Conservation (phyloP, 2,329 filamentous ascomycete genomes). For the Xylariaceae sp. region DNA sequence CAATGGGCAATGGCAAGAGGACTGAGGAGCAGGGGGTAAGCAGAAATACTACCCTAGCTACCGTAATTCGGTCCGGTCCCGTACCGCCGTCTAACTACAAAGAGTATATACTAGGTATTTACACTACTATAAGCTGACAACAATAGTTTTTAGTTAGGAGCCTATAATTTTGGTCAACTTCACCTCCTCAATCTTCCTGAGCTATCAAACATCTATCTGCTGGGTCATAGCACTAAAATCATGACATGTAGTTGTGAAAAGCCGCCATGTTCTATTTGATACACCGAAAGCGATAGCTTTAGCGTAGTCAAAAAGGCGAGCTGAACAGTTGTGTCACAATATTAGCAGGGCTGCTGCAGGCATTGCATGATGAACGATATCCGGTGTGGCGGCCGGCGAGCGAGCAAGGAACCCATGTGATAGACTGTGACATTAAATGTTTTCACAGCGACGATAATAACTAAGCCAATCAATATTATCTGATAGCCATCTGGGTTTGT, state of each 20-base stretch:
- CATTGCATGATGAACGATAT: conserved; percentile 1
- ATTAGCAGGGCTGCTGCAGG: conserved; percentile 22
- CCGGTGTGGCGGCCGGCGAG: conserved; percentile 8
- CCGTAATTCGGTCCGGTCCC: neutral
- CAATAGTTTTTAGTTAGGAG: neutral
- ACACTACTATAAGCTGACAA: neutral
- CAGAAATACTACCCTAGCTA: neutral
- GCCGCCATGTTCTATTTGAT: too few species aligned
- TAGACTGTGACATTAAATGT: neutral
- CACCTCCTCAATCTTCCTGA: too few species aligned
- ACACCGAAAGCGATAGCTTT: neutral
- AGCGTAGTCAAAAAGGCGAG: too few species aligned
- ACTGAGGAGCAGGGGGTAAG: neutral
- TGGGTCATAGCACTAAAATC: too few species aligned
- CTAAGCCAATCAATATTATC: neutral
- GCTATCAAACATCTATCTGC: too few species aligned
- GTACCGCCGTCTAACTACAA: conserved; percentile 18
- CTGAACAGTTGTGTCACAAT: conserved; percentile 23
- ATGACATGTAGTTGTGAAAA: too few species aligned
- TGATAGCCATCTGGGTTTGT: too few species aligned
- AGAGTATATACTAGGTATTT: conserved; percentile 13
- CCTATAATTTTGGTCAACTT: too few species aligned
- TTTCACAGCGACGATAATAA: neutral
- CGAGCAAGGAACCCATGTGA: neutral
- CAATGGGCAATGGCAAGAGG: neutral